These are phyloP conservation scores for Alternaria postmessia DNA, from an alignment of 2,329 filamentous ascomycete genomes.

Conservation along the genomic window DNA sequence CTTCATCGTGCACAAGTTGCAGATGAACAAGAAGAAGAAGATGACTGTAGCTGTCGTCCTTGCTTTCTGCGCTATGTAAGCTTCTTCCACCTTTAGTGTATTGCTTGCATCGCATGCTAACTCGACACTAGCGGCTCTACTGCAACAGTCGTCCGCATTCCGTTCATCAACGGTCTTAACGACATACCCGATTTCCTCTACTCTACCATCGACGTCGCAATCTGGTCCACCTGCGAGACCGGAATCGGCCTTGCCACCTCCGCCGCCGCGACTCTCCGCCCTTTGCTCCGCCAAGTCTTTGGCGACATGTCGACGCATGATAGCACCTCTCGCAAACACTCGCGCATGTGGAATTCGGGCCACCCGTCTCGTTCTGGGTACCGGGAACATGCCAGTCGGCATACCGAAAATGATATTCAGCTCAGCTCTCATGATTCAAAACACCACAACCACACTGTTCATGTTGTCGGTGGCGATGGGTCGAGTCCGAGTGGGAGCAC, in stretches of 20 bases:
- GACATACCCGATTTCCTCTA: too few relatives aligned
- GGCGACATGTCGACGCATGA: conserved; percentile 23
- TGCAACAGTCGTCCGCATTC: too few relatives aligned
- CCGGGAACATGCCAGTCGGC: conserved; percentile 3
- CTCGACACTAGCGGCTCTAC: too few relatives aligned
- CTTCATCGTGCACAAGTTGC: too few relatives aligned
- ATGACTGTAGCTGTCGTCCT: too few relatives aligned
- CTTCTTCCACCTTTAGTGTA: fast-evolving
- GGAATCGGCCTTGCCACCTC: conserved; percentile 26
- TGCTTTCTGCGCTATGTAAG: too few relatives aligned
- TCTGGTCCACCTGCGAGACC: conserved; percentile 12
- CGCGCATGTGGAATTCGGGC: conserved; percentile 15
- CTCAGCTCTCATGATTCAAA: too few relatives aligned
- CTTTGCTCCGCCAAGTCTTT: conserved; percentile 23
- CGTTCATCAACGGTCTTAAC: too few relatives aligned
- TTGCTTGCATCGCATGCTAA: too few relatives aligned
- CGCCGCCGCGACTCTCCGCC: conserved; percentile 23
- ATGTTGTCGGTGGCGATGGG: conserved; percentile 5
- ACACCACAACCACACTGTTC: conserved; percentile 1
- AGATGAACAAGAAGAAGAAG: too few relatives aligned
- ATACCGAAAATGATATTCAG: too few relatives aligned
- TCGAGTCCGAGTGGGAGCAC: conserved; percentile 22
- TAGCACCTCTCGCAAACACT: conserved; percentile 19
- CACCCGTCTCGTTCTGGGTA: conserved; percentile 25
- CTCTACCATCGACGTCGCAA: too few relatives aligned